Evolutionary conservation across 805 yeast genomes (phyloP), one percentile per base, ranked within the genome.

Genomic region (Saccharomycopsis fibuligera): DNA sequence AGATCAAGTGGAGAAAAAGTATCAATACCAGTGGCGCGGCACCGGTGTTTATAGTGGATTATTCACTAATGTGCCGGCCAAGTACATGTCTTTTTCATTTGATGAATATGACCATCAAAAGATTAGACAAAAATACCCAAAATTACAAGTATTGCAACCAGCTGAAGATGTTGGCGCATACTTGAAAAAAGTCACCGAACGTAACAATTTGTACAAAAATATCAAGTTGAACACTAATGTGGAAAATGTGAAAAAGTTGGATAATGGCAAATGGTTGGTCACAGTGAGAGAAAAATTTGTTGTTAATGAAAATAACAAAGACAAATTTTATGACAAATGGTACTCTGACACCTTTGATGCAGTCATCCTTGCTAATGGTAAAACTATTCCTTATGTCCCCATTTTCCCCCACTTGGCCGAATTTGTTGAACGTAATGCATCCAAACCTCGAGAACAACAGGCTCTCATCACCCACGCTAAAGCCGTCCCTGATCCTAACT

Each of bases 381-480:
- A 63, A 57, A 60, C 68, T 31, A 62, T 72, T 2, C 76, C 77
- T 2, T 60, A 58, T 46, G 55, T 62, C 45, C 76, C 76, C 2
- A 45, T 58, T 23, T 58, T 68, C 25, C 56, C 54, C 8, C 8
- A 61, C 58, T 17, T 44, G n/a, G 29, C 25, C 3, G 25, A 35
- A 4, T 41, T 36, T 19, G 24, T 14, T 8, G 70, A 70, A 2
- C 50, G 35, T 40, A 55, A 44, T 51, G 65, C 60, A 68, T 5
- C 4, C 16, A 30, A 14, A 14, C 14, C 36, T 16, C 5, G 9
- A 19, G 27, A 37, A 17, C 14, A 29, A 33, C 74, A 17, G 59
- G 59, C 16, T 55, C 56, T 41, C 9, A 60, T 81, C 1, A 54
- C 65, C 1, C 87, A 82, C 58, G 62, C 83, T 23, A 72, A 74